Conservation (phyloP, 345 rosid species). For the thale cress (Arabidopsis thaliana) region TAIR10.1 NC_003070.9:7323001-7323500, state of each 20-base stretch:
- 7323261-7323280: background rate
- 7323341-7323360: slow-evolving; percentile 36
- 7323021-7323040: slow-evolving; percentile 28
- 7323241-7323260: background rate
- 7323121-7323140: no score
- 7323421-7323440: slow-evolving; percentile 10
- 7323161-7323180: no score
- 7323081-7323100: background rate
- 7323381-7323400: slow-evolving; percentile 42
- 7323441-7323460: slow-evolving; percentile 29
- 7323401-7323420: slow-evolving; percentile 18
- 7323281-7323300: slow-evolving; percentile 29
- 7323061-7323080: background rate
- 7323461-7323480: slow-evolving; percentile 22
- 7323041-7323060: slow-evolving; percentile 37
- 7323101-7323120: no score
- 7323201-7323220: no score
- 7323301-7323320: slow-evolving; percentile 30
- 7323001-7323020: slow-evolving; percentile 10
- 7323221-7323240: no score
- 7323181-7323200: background rate
- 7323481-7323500: slow-evolving; percentile 4
- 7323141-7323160: background rate
- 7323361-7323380: slow-evolving; percentile 39
- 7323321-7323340: slow-evolving; percentile 19